These are phyloP conservation scores for Vigna angularis DNA, from an alignment of 306 rosid genomes.

Conservation along the genomic window DNA sequence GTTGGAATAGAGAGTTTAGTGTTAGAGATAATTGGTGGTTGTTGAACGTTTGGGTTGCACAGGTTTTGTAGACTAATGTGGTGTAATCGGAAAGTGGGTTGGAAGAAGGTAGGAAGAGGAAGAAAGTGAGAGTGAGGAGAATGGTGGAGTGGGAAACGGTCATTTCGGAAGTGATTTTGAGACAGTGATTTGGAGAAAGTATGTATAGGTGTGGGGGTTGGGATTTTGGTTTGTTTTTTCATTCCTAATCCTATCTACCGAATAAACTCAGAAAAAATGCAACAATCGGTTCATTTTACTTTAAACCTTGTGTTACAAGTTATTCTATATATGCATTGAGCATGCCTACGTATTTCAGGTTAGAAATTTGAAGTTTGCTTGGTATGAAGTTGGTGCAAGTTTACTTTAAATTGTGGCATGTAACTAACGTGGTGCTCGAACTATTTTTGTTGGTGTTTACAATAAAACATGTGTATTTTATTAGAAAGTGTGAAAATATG, in stretches of 20 bases:
- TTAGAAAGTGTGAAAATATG: background rate
- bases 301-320: background rate
- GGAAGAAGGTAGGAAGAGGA: slow-evolving; percentile 39
- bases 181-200: slow-evolving; percentile 18
- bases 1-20: slow-evolving; percentile 63
- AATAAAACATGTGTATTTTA: background rate
- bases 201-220: slow-evolving; percentile 36
- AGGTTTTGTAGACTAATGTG: slow-evolving; percentile 61
- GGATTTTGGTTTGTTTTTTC: slow-evolving; percentile 45
- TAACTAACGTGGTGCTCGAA: background rate
- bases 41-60: slow-evolving; percentile 53
- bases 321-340: background rate
- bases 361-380: background rate
- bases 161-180: slow-evolving; percentile 37
- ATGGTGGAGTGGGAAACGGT: slow-evolving; percentile 26
- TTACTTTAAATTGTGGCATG: background rate
- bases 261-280: background rate
- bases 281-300: background rate
- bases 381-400: background rate
- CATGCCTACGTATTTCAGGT: slow-evolving; percentile 9
- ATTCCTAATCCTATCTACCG: slow-evolving; percentile 59
- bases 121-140: slow-evolving; percentile 29
- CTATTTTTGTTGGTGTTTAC: background rate
- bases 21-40: slow-evolving; percentile 42
- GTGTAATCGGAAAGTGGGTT: slow-evolving; percentile 46